These are phyloP conservation scores for Yarrowia deformans DNA, from an alignment of 805 yeast genomes.

Conservation along the genomic window DNA sequence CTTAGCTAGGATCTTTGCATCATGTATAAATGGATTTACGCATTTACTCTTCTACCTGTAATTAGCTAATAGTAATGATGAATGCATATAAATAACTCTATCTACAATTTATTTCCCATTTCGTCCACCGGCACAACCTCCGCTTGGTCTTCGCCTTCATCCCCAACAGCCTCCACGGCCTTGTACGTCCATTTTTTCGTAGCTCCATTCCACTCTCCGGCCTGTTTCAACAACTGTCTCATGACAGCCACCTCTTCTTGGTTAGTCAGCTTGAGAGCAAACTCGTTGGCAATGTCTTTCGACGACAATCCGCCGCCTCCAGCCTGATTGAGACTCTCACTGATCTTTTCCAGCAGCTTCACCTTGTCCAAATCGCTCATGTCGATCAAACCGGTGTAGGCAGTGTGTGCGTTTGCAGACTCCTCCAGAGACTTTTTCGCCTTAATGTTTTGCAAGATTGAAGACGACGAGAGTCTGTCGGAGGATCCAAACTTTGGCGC, in stretches of 20 bases:
- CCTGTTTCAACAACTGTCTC: slow-evolving; percentile 30
- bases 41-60: background rate
- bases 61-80: no score
- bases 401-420: slow-evolving; percentile 19
- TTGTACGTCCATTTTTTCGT: slow-evolving; percentile 22
- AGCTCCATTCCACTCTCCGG: slow-evolving; percentile 34
- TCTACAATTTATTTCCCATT: slow-evolving; percentile 15
- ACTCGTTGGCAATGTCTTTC: slow-evolving; percentile 31
- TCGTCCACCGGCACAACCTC: slow-evolving; percentile 3
- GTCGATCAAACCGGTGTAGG: slow-evolving; percentile 10
- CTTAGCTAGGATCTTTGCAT: background rate
- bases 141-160: background rate
- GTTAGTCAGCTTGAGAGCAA: slow-evolving; percentile 24
- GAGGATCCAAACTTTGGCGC: background rate
- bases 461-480: background rate
- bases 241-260: slow-evolving; percentile 37
- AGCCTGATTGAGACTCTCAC: slow-evolving; percentile 12
- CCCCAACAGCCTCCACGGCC: background rate
- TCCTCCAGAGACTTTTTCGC: slow-evolving; percentile 30
- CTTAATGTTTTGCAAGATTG: slow-evolving; percentile 22
- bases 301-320: slow-evolving; percentile 9
- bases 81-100: slow-evolving; percentile 5
- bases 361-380: slow-evolving; percentile 35
- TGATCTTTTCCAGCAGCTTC: slow-evolving; percentile 28
- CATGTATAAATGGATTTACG: slow-evolving; percentile 5